Conservation (phyloP, 2,329 filamentous ascomycete species). For the Colletotrichum sp. region DNA sequence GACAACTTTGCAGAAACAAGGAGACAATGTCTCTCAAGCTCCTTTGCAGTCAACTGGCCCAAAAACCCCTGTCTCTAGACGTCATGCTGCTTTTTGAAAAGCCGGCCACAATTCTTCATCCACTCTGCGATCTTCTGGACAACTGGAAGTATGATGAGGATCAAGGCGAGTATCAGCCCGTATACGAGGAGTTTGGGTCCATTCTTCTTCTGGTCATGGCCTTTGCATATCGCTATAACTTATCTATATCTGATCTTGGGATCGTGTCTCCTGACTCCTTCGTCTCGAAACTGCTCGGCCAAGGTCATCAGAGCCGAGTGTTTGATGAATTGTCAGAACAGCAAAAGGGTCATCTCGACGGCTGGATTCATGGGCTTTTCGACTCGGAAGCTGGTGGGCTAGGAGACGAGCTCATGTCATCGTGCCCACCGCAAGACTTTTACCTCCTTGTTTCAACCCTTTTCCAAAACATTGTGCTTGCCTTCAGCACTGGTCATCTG, state of each 20-base stretch:
- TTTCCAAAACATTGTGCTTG: constrained; percentile 77
- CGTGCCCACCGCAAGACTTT: constrained; percentile 82
- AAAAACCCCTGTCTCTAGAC: constrained; percentile 74
- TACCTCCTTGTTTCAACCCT: constrained; percentile 79
- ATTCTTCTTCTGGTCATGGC: constrained; percentile 76
- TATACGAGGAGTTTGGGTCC: constrained; percentile 85
- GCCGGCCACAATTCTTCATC: constrained; percentile 71
- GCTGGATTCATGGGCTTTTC: constrained; percentile 81
- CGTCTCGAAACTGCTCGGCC: constrained; percentile 68
- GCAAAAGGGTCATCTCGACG: constrained; percentile 69
- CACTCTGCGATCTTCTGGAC: constrained; percentile 77
- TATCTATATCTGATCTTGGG: constrained; percentile 69
- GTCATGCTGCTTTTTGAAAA: constrained; percentile 79
- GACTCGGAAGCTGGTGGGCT: constrained; percentile 76
- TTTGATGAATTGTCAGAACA: constrained; percentile 66
- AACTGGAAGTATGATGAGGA: constrained; percentile 84
- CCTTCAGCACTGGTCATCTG: constrained; percentile 68
- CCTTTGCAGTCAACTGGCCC: constrained; percentile 74
- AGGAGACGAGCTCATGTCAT: constrained; percentile 80
- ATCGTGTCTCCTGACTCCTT: constrained; percentile 66
- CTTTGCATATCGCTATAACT: constrained; percentile 76
- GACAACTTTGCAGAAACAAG: constrained; percentile 71
- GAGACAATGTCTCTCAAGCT: constrained; percentile 83
- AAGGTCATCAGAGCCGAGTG: constrained; percentile 61
- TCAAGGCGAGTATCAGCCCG: constrained; percentile 82